A percentile compares a stretch with the other conserved stretches of the same genome.
Conservation (phyloP, 148 eudicot species). For the Selenicereus undatus region DNA sequence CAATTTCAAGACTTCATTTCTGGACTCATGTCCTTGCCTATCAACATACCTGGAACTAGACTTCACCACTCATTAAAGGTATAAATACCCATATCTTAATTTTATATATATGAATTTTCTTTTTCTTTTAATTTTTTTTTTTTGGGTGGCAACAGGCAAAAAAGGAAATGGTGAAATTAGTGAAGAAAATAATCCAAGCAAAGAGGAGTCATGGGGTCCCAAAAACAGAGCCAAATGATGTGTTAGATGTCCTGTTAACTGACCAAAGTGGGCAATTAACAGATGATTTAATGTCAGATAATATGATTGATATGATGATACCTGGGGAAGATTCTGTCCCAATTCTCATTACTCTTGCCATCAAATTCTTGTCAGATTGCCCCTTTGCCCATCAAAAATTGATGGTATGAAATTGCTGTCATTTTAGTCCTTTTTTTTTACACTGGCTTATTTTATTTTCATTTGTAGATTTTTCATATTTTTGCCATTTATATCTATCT, state of each 20-base stretch:
- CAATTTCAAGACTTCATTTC: constrained; percentile 85
- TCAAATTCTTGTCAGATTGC: constrained; percentile 74
- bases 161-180: constrained; percentile 69
- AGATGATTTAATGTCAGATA: constrained; percentile 75
- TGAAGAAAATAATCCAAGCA: constrained; percentile 49
- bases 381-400: constrained; percentile 68
- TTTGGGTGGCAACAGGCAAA: constrained; percentile 47
- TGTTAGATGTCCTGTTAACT: constrained; percentile 60
- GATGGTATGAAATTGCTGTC: constrained; percentile 34
- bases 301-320: constrained; percentile 92
- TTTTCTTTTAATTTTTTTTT: neutral
- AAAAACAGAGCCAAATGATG: constrained; percentile 46
- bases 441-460: neutral
- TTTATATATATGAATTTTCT: neutral
- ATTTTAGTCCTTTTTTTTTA: neutral
- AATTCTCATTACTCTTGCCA: constrained; percentile 70
- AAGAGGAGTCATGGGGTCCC: constrained; percentile 34
- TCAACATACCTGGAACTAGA: constrained; percentile 76
- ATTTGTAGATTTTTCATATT: neutral
- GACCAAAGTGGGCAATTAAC: constrained; percentile 63
- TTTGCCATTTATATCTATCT: neutral
- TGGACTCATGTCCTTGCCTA: constrained; percentile 84
- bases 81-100: constrained; percentile 3
- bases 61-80: constrained; percentile 82
- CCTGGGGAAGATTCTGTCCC: constrained; percentile 98